A percentile compares a stretch with the other conserved stretches of the same genome.
These are phyloP conservation scores for Russula abietina DNA, from an alignment of 768 basidiomycete genomes.

Conservation along the genomic window DNA sequence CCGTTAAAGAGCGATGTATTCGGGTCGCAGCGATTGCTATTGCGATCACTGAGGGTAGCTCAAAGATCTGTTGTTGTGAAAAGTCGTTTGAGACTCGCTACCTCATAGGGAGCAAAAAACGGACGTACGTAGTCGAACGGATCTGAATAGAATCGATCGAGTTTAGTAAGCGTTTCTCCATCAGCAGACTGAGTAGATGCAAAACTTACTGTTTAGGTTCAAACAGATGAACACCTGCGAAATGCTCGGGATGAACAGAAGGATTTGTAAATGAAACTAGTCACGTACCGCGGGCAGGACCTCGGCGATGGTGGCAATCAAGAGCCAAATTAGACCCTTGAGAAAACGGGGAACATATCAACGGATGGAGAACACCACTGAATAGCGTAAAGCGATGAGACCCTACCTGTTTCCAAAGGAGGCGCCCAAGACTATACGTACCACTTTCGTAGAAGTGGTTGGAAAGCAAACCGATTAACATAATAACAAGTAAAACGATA, in stretches of 20 bases:
- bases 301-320: background rate
- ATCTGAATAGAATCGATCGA: background rate
- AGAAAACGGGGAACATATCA: background rate
- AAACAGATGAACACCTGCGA: background rate
- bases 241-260: no score
- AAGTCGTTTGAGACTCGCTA: no score
- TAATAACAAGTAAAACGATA: no score
- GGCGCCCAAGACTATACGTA: background rate
- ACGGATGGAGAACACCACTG: background rate
- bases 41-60: background rate
- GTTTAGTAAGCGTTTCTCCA: background rate
- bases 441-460: background rate
- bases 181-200: background rate
- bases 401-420: background rate
- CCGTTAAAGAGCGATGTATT: background rate
- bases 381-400: background rate
- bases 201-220: background rate
- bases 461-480: background rate
- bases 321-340: constrained; percentile 1
- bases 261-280: no score
- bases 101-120: background rate
- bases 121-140: background rate
- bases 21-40: background rate
- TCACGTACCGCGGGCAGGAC: background rate
- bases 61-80: background rate